phyloP scores from a whole-genome alignment of 192 early-diverging fungal genomes.

The Coemansia sp. region DNA sequence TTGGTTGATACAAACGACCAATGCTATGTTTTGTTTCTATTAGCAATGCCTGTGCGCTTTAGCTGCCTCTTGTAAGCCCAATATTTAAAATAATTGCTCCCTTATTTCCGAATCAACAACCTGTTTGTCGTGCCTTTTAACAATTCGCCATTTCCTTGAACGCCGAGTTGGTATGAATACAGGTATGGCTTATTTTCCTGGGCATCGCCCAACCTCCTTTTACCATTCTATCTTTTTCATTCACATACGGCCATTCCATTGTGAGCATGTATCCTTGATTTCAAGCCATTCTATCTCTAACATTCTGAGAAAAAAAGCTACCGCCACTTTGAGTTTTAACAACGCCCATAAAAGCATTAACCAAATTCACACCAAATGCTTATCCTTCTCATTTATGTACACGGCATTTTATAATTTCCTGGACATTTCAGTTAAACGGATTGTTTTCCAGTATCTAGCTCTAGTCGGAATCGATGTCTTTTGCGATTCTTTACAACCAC shows the following conservation, averaged over 20 bases:
- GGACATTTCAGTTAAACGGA: background rate
- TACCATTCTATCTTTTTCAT: background rate
- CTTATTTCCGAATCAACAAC: conserved; percentile 4
- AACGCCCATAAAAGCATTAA: background rate
- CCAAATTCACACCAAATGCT: background rate
- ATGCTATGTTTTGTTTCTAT: background rate
- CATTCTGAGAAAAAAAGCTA: background rate
- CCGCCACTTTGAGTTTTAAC: background rate
- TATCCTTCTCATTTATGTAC: background rate
- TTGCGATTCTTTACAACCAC: background rate
- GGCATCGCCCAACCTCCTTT: background rate
- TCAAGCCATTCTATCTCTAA: conserved; percentile 4
- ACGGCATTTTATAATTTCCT: background rate
- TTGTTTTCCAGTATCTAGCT: background rate
- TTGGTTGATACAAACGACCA: background rate
- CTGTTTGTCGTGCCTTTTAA: background rate
- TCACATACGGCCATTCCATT: background rate
- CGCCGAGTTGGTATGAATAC: background rate
- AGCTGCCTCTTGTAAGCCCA: conserved; percentile 1
- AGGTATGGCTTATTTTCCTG: conserved; percentile 4
- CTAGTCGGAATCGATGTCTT: background rate
- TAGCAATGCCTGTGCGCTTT: conserved; percentile 10
- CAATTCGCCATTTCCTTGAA: background rate
- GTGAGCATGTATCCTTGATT: background rate
- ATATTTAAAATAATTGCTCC: conserved; percentile 3